Percentiles rank a stretch among this genome's conserved stretches.
Conservation (phyloP, 2,329 filamentous ascomycete genomes). For the Alternaria sp. region DNA sequence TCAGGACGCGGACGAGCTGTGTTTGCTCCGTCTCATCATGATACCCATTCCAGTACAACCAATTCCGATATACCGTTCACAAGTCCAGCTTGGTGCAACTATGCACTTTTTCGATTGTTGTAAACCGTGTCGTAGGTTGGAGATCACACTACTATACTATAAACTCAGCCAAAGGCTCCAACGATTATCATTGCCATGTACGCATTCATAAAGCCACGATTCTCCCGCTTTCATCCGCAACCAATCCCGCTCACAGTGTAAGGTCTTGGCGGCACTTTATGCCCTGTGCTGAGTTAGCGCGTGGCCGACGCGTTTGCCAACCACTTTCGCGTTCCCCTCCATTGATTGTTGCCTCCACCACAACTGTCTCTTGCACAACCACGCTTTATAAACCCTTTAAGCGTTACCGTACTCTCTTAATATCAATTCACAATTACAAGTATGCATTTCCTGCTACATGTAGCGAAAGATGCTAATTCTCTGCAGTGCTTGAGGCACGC, state of each 20-base stretch:
- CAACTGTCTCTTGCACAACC: constrained; percentile 17
- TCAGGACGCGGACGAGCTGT: background rate
- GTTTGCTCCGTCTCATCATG: background rate
- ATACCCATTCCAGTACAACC: background rate
- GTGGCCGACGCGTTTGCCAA: constrained; percentile 32
- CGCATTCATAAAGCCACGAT: background rate
- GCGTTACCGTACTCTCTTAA: constrained; percentile 8
- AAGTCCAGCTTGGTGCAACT: background rate
- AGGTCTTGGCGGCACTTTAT: constrained; percentile 20
- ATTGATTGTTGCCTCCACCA: constrained; percentile 31
- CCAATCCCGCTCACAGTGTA: background rate
- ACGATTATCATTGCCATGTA: background rate
- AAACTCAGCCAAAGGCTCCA: background rate
- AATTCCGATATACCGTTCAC: background rate
- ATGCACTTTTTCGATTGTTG: background rate
- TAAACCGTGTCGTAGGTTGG: background rate
- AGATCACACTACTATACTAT: background rate
- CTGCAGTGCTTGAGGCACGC: constrained; percentile 90
- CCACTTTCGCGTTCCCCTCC: constrained; percentile 31
- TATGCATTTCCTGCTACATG: constrained; percentile 15
- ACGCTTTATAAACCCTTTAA: constrained; percentile 16
- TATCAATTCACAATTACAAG: constrained; percentile 27
- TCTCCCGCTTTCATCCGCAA: background rate
- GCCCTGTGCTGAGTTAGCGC: constrained; percentile 30
- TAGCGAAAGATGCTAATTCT: constrained; percentile 30